Percentiles rank a stretch among this genome's conserved stretches.
Conservation (phyloP, 768 basidiomycete genomes). For the Termitomyces sp. region DNA sequence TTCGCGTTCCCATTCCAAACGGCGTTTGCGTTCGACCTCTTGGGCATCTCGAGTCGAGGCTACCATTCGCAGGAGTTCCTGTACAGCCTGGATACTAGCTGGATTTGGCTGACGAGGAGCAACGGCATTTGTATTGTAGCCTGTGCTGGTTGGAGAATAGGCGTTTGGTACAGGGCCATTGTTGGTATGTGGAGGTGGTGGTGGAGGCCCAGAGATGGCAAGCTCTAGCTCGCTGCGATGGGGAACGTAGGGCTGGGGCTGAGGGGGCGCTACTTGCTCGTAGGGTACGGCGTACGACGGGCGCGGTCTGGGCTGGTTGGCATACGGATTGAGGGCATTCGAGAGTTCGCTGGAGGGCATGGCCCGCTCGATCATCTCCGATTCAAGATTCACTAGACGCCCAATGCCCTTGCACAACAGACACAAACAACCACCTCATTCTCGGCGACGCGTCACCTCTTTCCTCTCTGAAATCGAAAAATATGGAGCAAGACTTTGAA, state of each 20-base stretch:
- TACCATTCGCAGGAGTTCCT: conserved; percentile 59
- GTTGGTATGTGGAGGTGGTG: conserved; percentile 31
- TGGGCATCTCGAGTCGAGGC: conserved; percentile 56
- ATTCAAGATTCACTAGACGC: neutral
- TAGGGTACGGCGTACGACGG: conserved; percentile 21
- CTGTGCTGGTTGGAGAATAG: neutral
- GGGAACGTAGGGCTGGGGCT: conserved; percentile 38
- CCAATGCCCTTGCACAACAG: conserved; percentile 22
- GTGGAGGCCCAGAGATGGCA: conserved; percentile 47
- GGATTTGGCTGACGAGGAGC: conserved; percentile 27
- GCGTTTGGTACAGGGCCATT: neutral
- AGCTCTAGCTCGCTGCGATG: conserved; percentile 66
- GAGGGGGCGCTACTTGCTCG: conserved; percentile 24
- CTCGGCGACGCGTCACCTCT: conserved; percentile 43
- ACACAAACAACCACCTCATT: conserved; percentile 23
- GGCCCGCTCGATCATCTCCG: neutral
- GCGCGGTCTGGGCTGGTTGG: conserved; percentile 40
- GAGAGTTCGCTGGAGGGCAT: conserved; percentile 76
- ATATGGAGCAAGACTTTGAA: conserved; percentile 47
- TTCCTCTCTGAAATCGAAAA: conserved; percentile 18
- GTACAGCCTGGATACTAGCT: conserved; percentile 42
- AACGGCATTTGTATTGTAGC: conserved; percentile 6
- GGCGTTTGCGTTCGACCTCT: conserved; percentile 55
- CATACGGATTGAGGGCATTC: conserved; percentile 73
- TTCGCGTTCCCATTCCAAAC: conserved; percentile 66